These are phyloP conservation scores for Thyridium curvatum DNA, from an alignment of 2,329 filamentous ascomycete species.

Conservation along the genomic window DNA sequence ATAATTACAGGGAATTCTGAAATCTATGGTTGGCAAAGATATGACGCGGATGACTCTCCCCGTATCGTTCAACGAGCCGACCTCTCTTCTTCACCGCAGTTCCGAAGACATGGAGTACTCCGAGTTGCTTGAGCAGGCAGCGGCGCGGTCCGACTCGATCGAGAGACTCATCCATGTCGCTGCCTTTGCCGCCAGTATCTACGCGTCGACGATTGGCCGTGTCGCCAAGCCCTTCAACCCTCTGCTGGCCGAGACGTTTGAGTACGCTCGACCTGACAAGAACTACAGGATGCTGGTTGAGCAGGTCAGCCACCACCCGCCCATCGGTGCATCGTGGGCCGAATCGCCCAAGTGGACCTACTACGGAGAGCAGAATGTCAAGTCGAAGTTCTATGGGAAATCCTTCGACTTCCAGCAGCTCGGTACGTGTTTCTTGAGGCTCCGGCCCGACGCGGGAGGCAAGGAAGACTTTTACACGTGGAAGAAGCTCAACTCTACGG, in stretches of 20 bases:
- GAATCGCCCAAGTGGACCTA: conserved; percentile 95
- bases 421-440: conserved; percentile 90
- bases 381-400: conserved; percentile 95
- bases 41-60: conserved; percentile 99
- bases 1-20: conserved; percentile 70
- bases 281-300: conserved; percentile 98
- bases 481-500: conserved; percentile 97
- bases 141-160: conserved; percentile 76
- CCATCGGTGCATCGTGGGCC: conserved; percentile 86
- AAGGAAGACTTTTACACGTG: conserved; percentile 90
- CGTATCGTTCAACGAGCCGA: conserved; percentile 97
- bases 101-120: conserved; percentile 98
- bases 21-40: conserved; percentile 99
- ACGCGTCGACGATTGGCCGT: conserved; percentile 92
- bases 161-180: conserved; percentile 93
- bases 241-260: conserved; percentile 90
- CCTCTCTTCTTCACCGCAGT: conserved; percentile 87
- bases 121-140: conserved; percentile 83
- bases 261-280: conserved; percentile 92
- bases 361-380: conserved; percentile 91
- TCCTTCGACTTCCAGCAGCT: conserved; percentile 96
- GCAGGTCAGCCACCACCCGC: conserved; percentile 96
- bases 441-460: conserved; percentile 69
- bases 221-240: conserved; percentile 99
- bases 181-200: conserved; percentile 92